Conservation (phyloP, 805 yeast species). For the Myxozyma melibiosi region DNA sequence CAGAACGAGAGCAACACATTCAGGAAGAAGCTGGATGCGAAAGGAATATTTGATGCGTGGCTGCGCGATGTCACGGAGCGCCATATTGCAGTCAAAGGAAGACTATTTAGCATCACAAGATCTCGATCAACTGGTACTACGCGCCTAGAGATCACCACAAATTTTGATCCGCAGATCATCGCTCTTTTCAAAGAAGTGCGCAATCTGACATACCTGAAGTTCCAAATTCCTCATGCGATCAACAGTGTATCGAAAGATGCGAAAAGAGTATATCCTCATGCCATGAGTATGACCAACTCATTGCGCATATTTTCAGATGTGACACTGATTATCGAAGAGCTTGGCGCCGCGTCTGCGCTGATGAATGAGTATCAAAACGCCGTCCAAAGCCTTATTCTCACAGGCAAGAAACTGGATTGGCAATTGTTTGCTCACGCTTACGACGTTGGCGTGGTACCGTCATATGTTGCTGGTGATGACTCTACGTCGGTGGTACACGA, state of each 20-base stretch:
- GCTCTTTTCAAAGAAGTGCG: conserved; percentile 57
- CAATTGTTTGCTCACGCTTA: conserved; percentile 51
- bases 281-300: conserved; percentile 56
- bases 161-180: conserved; percentile 53
- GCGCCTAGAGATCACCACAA: conserved; percentile 46
- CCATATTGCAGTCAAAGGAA: conserved; percentile 39
- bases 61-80: conserved; percentile 38
- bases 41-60: conserved; percentile 55
- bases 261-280: conserved; percentile 58
- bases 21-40: conserved; percentile 51
- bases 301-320: conserved; percentile 47
- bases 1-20: conserved; percentile 53
- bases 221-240: conserved; percentile 59
- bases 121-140: conserved; percentile 34
- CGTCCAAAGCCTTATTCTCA: conserved; percentile 43
- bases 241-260: conserved; percentile 52
- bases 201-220: conserved; percentile 53
- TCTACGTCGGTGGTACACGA: conserved; percentile 6
- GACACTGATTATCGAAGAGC: conserved; percentile 40
- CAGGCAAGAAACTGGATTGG: conserved; percentile 55
- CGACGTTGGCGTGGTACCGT: conserved; percentile 46
- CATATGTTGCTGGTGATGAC: conserved; percentile 14
- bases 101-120: conserved; percentile 47
- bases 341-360: conserved; percentile 49
- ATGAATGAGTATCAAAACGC: conserved; percentile 44